Evolutionary conservation across 441 rosid species (phyloP).

Genomic region (Pelargonium cotyledonis): DNA sequence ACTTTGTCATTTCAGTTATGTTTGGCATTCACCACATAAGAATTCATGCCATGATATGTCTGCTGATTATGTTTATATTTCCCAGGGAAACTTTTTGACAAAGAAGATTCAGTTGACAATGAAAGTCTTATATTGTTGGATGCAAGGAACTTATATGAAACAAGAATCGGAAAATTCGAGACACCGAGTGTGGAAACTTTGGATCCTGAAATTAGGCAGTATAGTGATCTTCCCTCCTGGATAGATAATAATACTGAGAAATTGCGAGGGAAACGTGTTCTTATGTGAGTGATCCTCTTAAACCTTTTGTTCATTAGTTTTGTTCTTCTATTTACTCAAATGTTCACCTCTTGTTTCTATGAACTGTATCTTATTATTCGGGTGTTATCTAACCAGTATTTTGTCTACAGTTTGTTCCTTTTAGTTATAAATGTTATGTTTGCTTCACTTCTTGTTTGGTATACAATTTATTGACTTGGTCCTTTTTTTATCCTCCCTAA

Average conservation of each 20-base stretch:
- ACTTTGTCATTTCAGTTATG: neutral
- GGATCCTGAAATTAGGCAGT: conserved; percentile 83
- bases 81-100: conserved; percentile 32
- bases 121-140: conserved; percentile 63
- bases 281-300: conserved; percentile 46
- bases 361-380: neutral
- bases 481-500: no score
- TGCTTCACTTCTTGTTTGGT: neutral
- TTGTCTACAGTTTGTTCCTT: neutral
- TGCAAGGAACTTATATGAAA: conserved; percentile 87
- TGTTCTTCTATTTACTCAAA: neutral
- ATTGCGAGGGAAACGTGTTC: conserved; percentile 60
- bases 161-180: conserved; percentile 77
- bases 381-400: neutral
- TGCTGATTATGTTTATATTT: conserved; percentile 17
- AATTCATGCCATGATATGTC: neutral
- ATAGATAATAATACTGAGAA: conserved; percentile 63
- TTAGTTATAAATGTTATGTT: neutral
- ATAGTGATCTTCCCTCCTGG: conserved; percentile 84
- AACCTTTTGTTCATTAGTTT: conserved; percentile 5
- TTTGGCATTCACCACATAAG: neutral
- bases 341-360: neutral
- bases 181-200: conserved; percentile 57
- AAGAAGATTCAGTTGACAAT: conserved; percentile 25
- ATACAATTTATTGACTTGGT: neutral